Conservation (phyloP, 768 basidiomycete species). For the Plicaturopsis crispa region DNA sequence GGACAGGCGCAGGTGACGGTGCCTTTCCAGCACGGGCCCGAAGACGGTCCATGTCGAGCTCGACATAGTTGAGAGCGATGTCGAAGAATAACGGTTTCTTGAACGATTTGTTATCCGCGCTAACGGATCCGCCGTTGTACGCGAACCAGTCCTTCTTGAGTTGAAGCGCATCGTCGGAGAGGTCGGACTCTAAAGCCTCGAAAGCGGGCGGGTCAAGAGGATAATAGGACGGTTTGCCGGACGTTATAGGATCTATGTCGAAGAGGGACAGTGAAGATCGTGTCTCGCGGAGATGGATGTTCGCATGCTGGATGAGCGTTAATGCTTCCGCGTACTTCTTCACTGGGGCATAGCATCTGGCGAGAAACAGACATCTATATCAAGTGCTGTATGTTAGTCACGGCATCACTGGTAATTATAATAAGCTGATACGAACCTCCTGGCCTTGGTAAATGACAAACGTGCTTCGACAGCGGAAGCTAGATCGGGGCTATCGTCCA, state of each 20-base stretch:
- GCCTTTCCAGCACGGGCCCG: slow-evolving; percentile 63
- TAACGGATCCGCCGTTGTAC: slow-evolving; percentile 58
- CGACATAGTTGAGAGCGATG: slow-evolving; percentile 88
- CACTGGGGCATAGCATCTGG: slow-evolving; percentile 62
- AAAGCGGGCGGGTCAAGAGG: slow-evolving; percentile 37
- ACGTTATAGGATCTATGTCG: slow-evolving; percentile 37
- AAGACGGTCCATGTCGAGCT: slow-evolving; percentile 76
- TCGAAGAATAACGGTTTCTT: slow-evolving; percentile 93
- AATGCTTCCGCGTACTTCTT: slow-evolving; percentile 72
- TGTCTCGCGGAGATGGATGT: slow-evolving; percentile 70
- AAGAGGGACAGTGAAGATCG: slow-evolving; percentile 42
- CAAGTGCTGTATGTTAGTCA: neutral
- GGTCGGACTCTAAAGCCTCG: slow-evolving; percentile 42
- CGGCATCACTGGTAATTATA: neutral
- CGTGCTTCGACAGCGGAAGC: slow-evolving; percentile 72
- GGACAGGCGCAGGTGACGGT: slow-evolving; percentile 12
- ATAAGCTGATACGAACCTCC: slow-evolving; percentile 40
- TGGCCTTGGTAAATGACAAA: slow-evolving; percentile 65
- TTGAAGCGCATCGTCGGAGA: slow-evolving; percentile 37
- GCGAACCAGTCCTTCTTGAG: slow-evolving; percentile 77
- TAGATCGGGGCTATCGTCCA: slow-evolving; percentile 84
- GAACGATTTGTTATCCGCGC: slow-evolving; percentile 37
- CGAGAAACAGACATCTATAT: slow-evolving; percentile 65
- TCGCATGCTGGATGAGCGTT: slow-evolving; percentile 61
- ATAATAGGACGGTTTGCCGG: slow-evolving; percentile 42